phyloP scores from a whole-genome alignment of 2,329 filamentous ascomycete genomes.

The Venturia carpophila region DNA sequence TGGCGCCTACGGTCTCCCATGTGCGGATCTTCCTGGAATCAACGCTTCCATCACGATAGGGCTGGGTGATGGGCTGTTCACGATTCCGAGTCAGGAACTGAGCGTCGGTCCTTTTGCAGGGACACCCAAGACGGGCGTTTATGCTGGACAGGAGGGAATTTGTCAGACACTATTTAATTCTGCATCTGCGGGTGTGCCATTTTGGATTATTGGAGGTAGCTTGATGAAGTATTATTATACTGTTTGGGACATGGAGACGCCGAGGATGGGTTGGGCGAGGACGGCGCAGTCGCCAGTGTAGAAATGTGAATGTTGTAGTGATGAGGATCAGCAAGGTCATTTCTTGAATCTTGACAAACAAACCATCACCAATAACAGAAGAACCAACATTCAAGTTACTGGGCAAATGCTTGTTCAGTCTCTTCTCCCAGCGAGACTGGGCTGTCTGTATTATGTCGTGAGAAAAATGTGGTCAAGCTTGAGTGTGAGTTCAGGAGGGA shows the following conservation, averaged over 20 bases:
- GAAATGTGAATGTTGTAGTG: too few species aligned
- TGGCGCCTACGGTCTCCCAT: conserved; percentile 11
- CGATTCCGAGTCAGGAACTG: conserved; percentile 14
- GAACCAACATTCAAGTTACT: too few species aligned
- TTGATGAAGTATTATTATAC: conserved; percentile 18
- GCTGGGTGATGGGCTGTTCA: not conserved
- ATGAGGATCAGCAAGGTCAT: too few species aligned
- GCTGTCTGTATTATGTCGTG: too few species aligned
- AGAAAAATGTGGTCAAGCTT: too few species aligned
- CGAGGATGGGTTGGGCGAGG: conserved; percentile 6
- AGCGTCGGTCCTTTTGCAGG: conserved; percentile 7
- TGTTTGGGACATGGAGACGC: conserved; percentile 16
- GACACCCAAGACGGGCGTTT: not conserved
- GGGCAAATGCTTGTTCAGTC: too few species aligned
- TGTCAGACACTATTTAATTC: conserved; percentile 14
- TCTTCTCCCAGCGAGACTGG: too few species aligned
- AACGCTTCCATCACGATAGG: conserved; percentile 8
- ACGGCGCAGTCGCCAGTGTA: conserved; percentile 7
- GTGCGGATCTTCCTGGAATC: conserved; percentile 2
- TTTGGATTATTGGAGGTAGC: conserved; percentile 15
- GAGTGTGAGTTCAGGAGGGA: too few species aligned
- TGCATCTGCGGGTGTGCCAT: not conserved
- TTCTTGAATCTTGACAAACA: too few species aligned
- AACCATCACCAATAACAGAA: too few species aligned
- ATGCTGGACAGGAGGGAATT: conserved; percentile 1